Evolutionary conservation across 352 stramenopile species (phyloP), one percentile per base, ranked within the genome.

Genomic region (Globisporangium alternatum): DNA sequence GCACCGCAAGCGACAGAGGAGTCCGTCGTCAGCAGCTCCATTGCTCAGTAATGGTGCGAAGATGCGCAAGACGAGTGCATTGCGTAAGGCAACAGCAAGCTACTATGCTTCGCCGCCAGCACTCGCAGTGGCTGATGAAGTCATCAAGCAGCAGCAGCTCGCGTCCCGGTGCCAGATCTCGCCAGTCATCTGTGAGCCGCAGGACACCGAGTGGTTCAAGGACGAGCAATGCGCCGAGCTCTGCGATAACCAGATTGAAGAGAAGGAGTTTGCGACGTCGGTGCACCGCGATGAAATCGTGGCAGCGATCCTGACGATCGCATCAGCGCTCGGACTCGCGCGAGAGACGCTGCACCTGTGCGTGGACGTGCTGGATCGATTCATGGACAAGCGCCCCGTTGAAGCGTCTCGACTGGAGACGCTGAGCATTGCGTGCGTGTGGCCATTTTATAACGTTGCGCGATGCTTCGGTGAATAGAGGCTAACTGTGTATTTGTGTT

Each of bases 241-340:
- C 17, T 39, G 30, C n/a, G 31, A 57, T 17, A 57, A 44, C 31
- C 52, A 44, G 19, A 57, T 30, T 44, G 65, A 69, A 37, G 51
- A 56, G n/a, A 54, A 65, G 21, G 39, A 77, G 43, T 1, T 60
- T 5, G 71, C 76, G 17, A 79, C 71, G 30, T 61, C 69, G 9
- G 65, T 67, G 39, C 77, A 89, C 56, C 75, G 81, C 13, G 80
- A 90, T 25, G 80, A 89, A 56, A 89, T 90, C 63, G 76, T 88
- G 4, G 78, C 74, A 5, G 80, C 80, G 28, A 75, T 89, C 61
- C 45, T 89, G 55, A 90, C 81, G 17, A 90, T 90, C 61, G 72
- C 78, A 49, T 86, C 73, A 47, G 81, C 81, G 31, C 65, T 90
- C 7, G 77, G 77, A 21, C 67, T 90, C 8, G 73, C 76, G 6